These are phyloP conservation scores for Apophysomyces trapeziformis DNA, from an alignment of 371 early-diverging fungal species.

Conservation along the genomic window DNA sequence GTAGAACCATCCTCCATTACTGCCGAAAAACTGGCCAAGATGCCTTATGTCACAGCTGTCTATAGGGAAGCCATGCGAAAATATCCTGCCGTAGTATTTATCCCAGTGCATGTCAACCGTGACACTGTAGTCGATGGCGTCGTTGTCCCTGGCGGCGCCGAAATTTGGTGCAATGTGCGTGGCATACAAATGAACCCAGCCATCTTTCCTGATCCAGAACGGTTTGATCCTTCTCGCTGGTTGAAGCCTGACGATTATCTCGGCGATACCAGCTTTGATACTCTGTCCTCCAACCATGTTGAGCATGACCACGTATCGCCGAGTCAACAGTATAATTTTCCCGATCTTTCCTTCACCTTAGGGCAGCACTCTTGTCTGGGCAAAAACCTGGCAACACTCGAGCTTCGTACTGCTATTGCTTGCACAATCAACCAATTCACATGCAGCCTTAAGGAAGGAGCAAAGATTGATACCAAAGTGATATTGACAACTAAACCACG, in stretches of 20 bases:
- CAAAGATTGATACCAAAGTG: constrained; percentile 45
- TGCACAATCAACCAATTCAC: constrained; percentile 44
- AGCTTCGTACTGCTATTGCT: constrained; percentile 48
- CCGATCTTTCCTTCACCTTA: constrained; percentile 49
- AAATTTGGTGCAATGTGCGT: constrained; percentile 54
- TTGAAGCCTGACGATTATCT: constrained; percentile 19
- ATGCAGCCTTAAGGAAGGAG: constrained; percentile 32
- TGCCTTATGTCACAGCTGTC: constrained; percentile 50
- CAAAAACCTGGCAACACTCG: constrained; percentile 50
- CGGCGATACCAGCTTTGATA: constrained; percentile 24
- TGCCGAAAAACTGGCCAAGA: constrained; percentile 40
- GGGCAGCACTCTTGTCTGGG: constrained; percentile 53
- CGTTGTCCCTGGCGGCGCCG: constrained; percentile 44
- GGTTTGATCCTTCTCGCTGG: constrained; percentile 47
- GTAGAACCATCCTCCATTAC: constrained; percentile 39
- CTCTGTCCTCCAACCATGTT: constrained; percentile 3
- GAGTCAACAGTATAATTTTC: constrained; percentile 46
- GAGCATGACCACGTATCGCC: constrained; percentile 14
- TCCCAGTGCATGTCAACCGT: constrained; percentile 52
- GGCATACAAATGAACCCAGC: constrained; percentile 53
- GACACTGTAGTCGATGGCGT: constrained; percentile 43
- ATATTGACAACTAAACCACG: constrained; percentile 52
- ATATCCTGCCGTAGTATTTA: constrained; percentile 54
- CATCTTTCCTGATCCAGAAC: constrained; percentile 46
- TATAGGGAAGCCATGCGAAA: constrained; percentile 52